Base-by-base conservation (phyloP, 352 stramenopile species). In the Phytophthora boehmeriae region DNA sequence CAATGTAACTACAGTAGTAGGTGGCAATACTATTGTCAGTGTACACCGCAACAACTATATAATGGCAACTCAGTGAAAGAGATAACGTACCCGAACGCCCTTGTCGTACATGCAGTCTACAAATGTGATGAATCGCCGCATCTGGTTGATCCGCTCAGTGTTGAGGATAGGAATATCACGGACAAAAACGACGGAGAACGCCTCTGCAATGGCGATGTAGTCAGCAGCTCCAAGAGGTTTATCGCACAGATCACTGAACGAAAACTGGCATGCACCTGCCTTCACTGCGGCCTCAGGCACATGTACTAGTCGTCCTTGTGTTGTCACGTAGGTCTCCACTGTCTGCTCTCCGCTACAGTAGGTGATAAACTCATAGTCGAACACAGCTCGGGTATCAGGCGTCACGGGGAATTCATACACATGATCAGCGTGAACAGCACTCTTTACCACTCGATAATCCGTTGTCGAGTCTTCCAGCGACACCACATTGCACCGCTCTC, bases 101-200 rank as follows among this genome's bases (percentile, higher is more conserved):
- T 80, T 86, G 68, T 99, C 96, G 71, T 99, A 99, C 76, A 99
- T 88, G 75, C 98, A 97, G 78, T 99, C 97, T 58, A 99, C 85
- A 46, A 99, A 93, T 11, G 96, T 99, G 68, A 99, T 99, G 69
- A 99, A 99, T 51, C 97, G 89, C 49, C 97, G 87, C 61, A 92
- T 86, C 62, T 89, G 66, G 72, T 99, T 97, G 53, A 98, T 91
- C 54, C 86, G 78, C n/a, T 94, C 75, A 10, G 97, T 66, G 14
- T 82, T 86, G 14, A 98, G 75, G 17, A 77, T 53, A 6, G 96
- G 96, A 59, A 99, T 94, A 53, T 98, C 76, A 42, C 91, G 76
- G 30, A 99, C 65, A 69, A 98, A 95, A n/a, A 99, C 82, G 11
- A 89, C 74, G 0, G 80, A 71, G 51, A 93, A 95, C 6, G 78